phyloP scores from a whole-genome alignment of 345 rosid species.

The Salix arbutifolia region DNA sequence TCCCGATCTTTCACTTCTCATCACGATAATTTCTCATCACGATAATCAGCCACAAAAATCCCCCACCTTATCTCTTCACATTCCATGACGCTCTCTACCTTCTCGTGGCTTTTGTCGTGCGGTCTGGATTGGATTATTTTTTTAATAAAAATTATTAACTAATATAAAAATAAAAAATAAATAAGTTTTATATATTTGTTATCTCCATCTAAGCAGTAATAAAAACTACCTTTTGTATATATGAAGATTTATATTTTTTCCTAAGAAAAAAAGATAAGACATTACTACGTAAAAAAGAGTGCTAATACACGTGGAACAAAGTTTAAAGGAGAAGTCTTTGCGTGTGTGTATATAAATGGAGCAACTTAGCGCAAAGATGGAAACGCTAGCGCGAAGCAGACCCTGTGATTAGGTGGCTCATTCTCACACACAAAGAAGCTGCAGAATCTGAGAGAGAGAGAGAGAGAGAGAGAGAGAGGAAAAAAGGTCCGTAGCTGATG shows the following conservation, averaged over 20 bases:
- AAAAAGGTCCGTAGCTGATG: neutral
- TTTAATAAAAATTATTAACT: no score
- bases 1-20: neutral
- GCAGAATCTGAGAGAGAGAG: neutral
- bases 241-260: no score
- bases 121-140: no score
- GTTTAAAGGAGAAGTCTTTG: neutral
- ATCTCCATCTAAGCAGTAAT: no score
- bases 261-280: no score
- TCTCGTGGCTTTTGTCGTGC: no score
- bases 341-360: neutral
- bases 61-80: neutral
- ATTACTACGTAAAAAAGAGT: neutral
- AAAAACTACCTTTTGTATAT: no score
- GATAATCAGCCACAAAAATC: neutral
- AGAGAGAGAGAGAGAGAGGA: no score
- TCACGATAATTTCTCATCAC: neutral
- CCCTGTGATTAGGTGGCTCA: neutral
- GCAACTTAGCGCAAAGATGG: neutral
- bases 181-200: no score
- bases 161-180: no score
- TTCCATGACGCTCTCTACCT: neutral
- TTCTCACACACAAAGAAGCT: neutral
- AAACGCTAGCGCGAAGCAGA: neutral
- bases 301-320: neutral